Conservation (phyloP, 441 rosid genomes). For the Brassica hybrid region DNA sequence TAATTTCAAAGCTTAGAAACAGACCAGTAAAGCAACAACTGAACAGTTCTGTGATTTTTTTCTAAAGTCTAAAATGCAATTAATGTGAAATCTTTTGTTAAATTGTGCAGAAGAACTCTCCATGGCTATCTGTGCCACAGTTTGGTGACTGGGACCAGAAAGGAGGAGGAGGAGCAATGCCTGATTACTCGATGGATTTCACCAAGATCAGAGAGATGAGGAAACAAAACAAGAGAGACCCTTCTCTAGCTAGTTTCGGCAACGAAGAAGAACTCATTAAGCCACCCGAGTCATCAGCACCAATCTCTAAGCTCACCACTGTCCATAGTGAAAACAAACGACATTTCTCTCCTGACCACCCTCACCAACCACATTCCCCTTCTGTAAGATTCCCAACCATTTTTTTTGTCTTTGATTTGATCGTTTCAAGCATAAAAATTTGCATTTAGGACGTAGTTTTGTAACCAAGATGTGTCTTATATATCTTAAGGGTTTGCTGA, state of each 20-base stretch:
- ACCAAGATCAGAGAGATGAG: constrained; percentile 92
- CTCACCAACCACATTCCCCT: constrained; percentile 60
- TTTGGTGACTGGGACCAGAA: constrained; percentile 98
- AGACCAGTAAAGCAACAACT: constrained; percentile 19
- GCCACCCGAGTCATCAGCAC: constrained; percentile 47
- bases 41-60: too few relatives aligned
- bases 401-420: neutral
- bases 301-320: constrained; percentile 36
- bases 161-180: constrained; percentile 63
- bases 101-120: constrained; percentile 61
- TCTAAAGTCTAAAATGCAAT: neutral
- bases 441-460: neutral
- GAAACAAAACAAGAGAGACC: constrained; percentile 93
- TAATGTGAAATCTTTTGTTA: neutral
- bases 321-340: constrained; percentile 38
- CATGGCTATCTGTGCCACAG: constrained; percentile 95
- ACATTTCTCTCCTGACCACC: constrained; percentile 30
- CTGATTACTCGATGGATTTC: constrained; percentile 90
- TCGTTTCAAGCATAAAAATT: neutral
- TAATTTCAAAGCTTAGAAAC: constrained; percentile 12
- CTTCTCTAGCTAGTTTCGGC: constrained; percentile 88
- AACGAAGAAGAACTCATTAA: constrained; percentile 79
- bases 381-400: constrained; percentile 47
- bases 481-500: neutral
- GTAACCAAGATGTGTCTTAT: neutral